Evolutionary conservation across 176 grass and related monocot species (phyloP).

Genomic region (sorghum (Sorghum bicolor)): DNA sequence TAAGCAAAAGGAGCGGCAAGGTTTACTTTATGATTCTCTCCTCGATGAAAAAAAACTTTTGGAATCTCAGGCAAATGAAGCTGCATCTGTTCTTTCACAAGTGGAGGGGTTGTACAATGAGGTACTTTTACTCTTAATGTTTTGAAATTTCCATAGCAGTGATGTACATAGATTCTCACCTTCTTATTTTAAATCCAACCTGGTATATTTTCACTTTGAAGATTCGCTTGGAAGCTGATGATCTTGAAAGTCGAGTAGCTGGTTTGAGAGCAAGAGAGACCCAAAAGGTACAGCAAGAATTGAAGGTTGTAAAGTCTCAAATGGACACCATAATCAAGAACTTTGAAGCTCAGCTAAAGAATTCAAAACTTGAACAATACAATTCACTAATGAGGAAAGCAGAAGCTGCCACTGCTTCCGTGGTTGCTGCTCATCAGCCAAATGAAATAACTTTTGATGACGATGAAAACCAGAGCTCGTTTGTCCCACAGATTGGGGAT

Average conservation of each 20-base stretch:
- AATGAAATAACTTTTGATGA: slow-evolving; percentile 32
- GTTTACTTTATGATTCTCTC: slow-evolving; percentile 65
- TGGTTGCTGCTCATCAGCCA: slow-evolving; percentile 51
- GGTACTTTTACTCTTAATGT: slow-evolving; percentile 20
- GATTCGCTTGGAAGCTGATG: slow-evolving; percentile 54
- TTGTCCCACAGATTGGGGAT: slow-evolving; percentile 62
- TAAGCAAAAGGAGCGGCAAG: slow-evolving; percentile 67
- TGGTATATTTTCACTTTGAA: slow-evolving; percentile 21
- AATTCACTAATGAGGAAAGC: slow-evolving; percentile 64
- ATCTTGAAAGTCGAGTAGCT: slow-evolving; percentile 50
- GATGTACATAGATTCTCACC: neutral
- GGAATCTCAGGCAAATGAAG: slow-evolving; percentile 58
- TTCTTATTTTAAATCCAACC: slow-evolving; percentile 1
- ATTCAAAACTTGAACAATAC: slow-evolving; percentile 52
- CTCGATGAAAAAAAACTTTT: slow-evolving; percentile 48
- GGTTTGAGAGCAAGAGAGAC: slow-evolving; percentile 48
- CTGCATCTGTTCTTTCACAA: slow-evolving; percentile 57
- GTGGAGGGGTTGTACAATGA: slow-evolving; percentile 45
- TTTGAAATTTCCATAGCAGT: neutral
- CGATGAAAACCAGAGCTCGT: slow-evolving; percentile 28
- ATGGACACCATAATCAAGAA: slow-evolving; percentile 70
- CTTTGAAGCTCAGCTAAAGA: slow-evolving; percentile 51
- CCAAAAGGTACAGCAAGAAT: slow-evolving; percentile 53
- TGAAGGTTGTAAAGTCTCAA: slow-evolving; percentile 56
- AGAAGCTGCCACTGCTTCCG: slow-evolving; percentile 52